Evolutionary conservation across 2,329 filamentous ascomycete species (phyloP).

Genomic region (Beauveria varroae): DNA sequence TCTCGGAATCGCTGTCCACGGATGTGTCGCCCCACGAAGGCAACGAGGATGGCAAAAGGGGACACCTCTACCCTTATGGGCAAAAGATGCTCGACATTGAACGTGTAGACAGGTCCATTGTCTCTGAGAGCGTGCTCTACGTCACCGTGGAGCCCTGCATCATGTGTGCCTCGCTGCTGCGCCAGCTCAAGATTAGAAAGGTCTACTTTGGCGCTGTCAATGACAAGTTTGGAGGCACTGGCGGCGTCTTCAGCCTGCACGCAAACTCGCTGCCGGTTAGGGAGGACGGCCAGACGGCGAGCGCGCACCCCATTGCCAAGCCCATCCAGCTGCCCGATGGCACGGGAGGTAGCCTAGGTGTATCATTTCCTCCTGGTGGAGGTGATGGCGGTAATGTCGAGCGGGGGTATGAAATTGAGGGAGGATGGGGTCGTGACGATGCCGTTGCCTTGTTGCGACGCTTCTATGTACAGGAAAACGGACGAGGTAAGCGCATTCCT

Average conservation of each 20-base stretch:
- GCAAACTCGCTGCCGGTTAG: slow-evolving; percentile 43
- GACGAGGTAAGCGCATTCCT: slow-evolving; percentile 55
- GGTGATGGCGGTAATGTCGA: slow-evolving; percentile 65
- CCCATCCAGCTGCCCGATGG: slow-evolving; percentile 30
- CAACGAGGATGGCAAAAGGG: slow-evolving; percentile 46
- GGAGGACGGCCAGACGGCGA: slow-evolving; percentile 30
- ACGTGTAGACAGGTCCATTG: slow-evolving; percentile 57
- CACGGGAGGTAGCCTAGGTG: slow-evolving; percentile 26
- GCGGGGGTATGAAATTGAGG: slow-evolving; percentile 70
- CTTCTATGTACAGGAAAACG: slow-evolving; percentile 98
- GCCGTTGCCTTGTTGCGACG: slow-evolving; percentile 85
- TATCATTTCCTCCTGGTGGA: slow-evolving; percentile 29
- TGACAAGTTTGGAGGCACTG: slow-evolving; percentile 93
- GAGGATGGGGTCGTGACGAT: slow-evolving; percentile 83
- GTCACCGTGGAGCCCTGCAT: slow-evolving; percentile 98
- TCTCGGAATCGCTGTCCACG: slow-evolving; percentile 18
- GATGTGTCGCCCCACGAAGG: slow-evolving; percentile 28
- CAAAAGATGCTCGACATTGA: slow-evolving; percentile 48
- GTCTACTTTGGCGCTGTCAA: slow-evolving; percentile 96
- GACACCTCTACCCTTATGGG: slow-evolving; percentile 54
- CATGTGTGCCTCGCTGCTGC: slow-evolving; percentile 92
- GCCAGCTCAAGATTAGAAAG: slow-evolving; percentile 78
- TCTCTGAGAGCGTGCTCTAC: slow-evolving; percentile 72
- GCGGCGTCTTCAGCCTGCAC: slow-evolving; percentile 86
- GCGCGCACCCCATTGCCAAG: slow-evolving; percentile 30